Conservation (phyloP, 1,284 basidiomycete species). For the Somion occarium region DNA sequence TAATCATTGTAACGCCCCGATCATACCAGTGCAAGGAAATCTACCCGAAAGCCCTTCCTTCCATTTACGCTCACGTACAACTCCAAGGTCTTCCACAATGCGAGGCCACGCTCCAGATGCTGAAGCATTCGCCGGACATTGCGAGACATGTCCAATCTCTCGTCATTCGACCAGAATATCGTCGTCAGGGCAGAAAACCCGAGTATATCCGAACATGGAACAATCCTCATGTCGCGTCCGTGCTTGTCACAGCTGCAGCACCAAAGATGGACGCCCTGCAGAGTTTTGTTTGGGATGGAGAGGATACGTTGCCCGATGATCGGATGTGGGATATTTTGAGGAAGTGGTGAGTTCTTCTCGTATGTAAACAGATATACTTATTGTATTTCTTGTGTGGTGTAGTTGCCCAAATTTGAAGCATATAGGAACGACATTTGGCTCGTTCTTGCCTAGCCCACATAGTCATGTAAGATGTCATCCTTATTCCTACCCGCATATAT, state of each 20-base stretch:
- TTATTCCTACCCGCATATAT: conserved; percentile 8
- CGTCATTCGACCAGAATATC: conserved; percentile 37
- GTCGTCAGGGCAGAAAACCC: conserved; percentile 7
- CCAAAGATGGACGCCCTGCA: conserved; percentile 53
- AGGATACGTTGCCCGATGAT: conserved; percentile 59
- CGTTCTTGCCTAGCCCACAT: conserved; percentile 46
- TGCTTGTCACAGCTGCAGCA: conserved; percentile 33
- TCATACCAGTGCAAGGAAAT: conserved; percentile 35
- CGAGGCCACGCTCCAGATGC: conserved; percentile 56
- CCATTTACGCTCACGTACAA: conserved; percentile 53
- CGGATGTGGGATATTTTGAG: conserved; percentile 72
- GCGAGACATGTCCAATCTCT: conserved; percentile 63
- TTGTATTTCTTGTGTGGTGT: not conserved
- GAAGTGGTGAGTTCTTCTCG: conserved; percentile 47
- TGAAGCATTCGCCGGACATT: conserved; percentile 43
- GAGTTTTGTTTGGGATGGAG: conserved; percentile 64
- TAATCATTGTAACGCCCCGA: conserved; percentile 1
- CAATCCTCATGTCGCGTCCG: conserved; percentile 23
- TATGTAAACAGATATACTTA: too few relatives aligned
- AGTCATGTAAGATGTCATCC: conserved; percentile 48
- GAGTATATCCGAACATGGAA: conserved; percentile 18
- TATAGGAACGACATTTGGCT: conserved; percentile 56
- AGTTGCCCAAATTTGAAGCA: conserved; percentile 61
- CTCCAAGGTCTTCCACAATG: conserved; percentile 55
- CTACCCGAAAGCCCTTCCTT: conserved; percentile 47